These are phyloP conservation scores for Bruguiera hainesii DNA, from an alignment of 441 rosid species.

Conservation along the genomic window DNA sequence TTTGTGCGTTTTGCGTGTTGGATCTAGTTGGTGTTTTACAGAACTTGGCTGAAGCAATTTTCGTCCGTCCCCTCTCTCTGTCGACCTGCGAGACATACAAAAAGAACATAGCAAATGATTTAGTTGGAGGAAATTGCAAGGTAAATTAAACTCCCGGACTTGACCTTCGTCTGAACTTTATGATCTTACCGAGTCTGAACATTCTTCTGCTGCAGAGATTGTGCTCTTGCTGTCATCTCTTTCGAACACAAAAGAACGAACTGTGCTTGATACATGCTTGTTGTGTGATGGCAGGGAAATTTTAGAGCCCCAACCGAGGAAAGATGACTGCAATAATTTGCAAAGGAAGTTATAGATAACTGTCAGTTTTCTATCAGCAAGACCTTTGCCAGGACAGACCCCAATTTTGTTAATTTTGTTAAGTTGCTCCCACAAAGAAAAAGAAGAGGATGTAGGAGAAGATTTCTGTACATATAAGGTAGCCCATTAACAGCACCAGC, in stretches of 20 bases:
- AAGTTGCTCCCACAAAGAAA: neutral
- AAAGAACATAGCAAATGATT: neutral
- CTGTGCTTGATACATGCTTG: slow-evolving; percentile 53
- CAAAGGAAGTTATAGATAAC: too few species aligned
- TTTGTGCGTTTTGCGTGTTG: slow-evolving; percentile 33
- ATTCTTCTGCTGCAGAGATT: slow-evolving; percentile 45
- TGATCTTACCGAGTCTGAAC: slow-evolving; percentile 52
- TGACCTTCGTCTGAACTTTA: neutral
- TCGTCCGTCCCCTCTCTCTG: slow-evolving; percentile 44
- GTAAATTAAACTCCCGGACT: neutral
- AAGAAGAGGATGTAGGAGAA: too few species aligned
- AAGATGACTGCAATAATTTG: slow-evolving; percentile 69
- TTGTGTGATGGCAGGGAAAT: slow-evolving; percentile 48
- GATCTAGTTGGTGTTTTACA: slow-evolving; percentile 49
- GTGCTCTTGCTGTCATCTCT: slow-evolving; percentile 64
- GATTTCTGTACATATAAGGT: neutral
- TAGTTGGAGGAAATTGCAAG: neutral
- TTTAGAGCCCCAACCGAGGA: slow-evolving; percentile 54
- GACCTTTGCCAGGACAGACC: slow-evolving; percentile 1
- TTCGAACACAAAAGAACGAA: slow-evolving; percentile 75
- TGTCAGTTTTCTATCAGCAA: neutral
- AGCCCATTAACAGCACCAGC: neutral
- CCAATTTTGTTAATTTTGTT: neutral
- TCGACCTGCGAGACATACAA: slow-evolving; percentile 38
- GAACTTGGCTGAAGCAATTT: slow-evolving; percentile 54